These are phyloP conservation scores for Colletotrichum sp. DNA, from an alignment of 2,329 filamentous ascomycete species.

Conservation along the genomic window DNA sequence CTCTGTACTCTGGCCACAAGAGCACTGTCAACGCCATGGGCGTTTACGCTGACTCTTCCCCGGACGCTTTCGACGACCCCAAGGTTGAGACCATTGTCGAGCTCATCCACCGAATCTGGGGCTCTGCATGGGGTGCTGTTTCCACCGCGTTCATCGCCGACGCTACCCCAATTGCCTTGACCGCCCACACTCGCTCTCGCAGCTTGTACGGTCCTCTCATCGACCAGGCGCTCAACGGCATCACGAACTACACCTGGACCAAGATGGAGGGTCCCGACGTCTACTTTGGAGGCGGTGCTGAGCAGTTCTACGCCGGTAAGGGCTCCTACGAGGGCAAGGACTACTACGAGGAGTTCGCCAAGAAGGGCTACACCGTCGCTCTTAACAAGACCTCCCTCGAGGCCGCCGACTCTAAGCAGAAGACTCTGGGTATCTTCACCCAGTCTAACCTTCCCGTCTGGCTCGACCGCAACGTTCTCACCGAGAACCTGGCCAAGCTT, in stretches of 20 bases:
- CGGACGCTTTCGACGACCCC: constrained; percentile 78
- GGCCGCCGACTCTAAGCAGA: constrained; percentile 60
- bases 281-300: constrained; percentile 82
- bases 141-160: constrained; percentile 84
- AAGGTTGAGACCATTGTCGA: constrained; percentile 87
- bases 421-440: constrained; percentile 80
- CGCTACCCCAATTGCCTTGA: constrained; percentile 79
- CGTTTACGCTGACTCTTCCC: constrained; percentile 79
- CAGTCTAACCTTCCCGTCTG: constrained; percentile 79
- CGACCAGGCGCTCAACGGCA: constrained; percentile 76
- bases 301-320: constrained; percentile 75
- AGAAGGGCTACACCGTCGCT: constrained; percentile 74
- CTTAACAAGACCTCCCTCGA: constrained; percentile 76
- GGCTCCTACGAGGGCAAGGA: constrained; percentile 73
- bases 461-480: constrained; percentile 86
- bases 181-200: constrained; percentile 75
- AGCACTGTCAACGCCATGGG: constrained; percentile 81
- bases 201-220: constrained; percentile 74
- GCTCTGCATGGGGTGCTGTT: constrained; percentile 68
- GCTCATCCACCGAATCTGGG: constrained; percentile 73
- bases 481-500: constrained; percentile 68
- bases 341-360: constrained; percentile 79
- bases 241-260: constrained; percentile 84
- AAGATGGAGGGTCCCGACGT: constrained; percentile 77
- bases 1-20: constrained; percentile 85